Conservation (phyloP, 257 asterid species). For the Knoxia roxburghii region DNA sequence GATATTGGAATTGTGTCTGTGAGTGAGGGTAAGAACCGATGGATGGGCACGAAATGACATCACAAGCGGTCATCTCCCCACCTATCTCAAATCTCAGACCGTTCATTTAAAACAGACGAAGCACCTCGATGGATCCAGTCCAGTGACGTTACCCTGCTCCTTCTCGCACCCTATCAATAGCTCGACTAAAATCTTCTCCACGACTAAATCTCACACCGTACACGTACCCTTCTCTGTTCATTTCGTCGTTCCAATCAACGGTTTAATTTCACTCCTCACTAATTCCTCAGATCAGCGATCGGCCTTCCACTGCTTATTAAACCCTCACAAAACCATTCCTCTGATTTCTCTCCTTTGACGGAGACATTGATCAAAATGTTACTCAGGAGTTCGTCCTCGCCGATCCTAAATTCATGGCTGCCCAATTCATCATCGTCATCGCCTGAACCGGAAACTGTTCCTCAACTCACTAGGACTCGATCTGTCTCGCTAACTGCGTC, state of each 20-base stretch:
- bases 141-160: too few relatives aligned
- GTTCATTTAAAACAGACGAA: too few relatives aligned
- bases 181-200: neutral
- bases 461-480: slow-evolving; percentile 40
- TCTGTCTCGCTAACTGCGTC: slow-evolving; percentile 37
- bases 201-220: neutral
- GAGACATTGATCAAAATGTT: slow-evolving; percentile 26
- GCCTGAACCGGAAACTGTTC: slow-evolving; percentile 44
- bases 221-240: neutral
- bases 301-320: neutral
- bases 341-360: neutral
- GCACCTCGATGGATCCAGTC: too few relatives aligned
- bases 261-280: neutral
- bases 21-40: too few relatives aligned
- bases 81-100: too few relatives aligned
- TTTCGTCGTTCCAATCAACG: neutral
- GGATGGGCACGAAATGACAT: too few relatives aligned
- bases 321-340: slow-evolving; percentile 1
- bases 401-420: slow-evolving; percentile 51
- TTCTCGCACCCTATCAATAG: too few relatives aligned
- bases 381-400: slow-evolving; percentile 57
- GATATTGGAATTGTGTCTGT: too few relatives aligned
- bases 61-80: too few relatives aligned
- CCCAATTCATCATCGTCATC: slow-evolving; percentile 39
- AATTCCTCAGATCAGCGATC: neutral